A percentile compares a stretch with the other conserved stretches of the same genome.
Evolutionary conservation across 352 stramenopile species (phyloP).

Genomic region (Phytophthora citricola): DNA sequence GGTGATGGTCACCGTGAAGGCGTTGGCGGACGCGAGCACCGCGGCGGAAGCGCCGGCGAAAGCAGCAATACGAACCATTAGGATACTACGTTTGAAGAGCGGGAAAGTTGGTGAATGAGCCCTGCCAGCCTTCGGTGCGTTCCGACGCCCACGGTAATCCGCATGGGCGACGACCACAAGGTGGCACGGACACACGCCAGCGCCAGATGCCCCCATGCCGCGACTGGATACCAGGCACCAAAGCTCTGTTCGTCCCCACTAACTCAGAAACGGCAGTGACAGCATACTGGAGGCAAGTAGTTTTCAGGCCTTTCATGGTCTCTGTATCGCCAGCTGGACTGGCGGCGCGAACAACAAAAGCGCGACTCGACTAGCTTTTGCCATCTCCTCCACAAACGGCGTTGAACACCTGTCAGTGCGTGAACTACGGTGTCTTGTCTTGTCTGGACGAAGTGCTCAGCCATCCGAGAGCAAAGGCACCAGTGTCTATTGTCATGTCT

Average conservation of each 20-base stretch:
- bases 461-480: not conserved
- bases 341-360: conserved; percentile 28
- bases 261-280: conserved; percentile 32
- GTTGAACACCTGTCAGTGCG: conserved; percentile 21
- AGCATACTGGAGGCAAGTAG: conserved; percentile 20
- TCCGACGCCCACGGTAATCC: conserved; percentile 4
- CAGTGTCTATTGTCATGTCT: not conserved
- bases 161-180: conserved; percentile 15
- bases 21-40: conserved; percentile 30
- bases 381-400: conserved; percentile 20
- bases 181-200: conserved; percentile 17
- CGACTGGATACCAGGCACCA: conserved; percentile 35
- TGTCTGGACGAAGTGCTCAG: conserved; percentile 5
- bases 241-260: conserved; percentile 12
- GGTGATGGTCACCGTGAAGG: conserved; percentile 68
- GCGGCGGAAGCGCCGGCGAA: conserved; percentile 29
- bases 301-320: conserved; percentile 11
- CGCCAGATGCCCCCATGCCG: conserved; percentile 23
- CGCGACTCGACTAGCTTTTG: conserved; percentile 3
- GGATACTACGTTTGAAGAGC: not conserved
- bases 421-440: not conserved
- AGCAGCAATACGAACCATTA: conserved; percentile 40
- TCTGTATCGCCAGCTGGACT: conserved; percentile 26
- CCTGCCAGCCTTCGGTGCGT: conserved; percentile 6
- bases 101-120: conserved; percentile 41